phyloP scores from a whole-genome alignment of 768 basidiomycete species.

The Boletus insuetus region DNA sequence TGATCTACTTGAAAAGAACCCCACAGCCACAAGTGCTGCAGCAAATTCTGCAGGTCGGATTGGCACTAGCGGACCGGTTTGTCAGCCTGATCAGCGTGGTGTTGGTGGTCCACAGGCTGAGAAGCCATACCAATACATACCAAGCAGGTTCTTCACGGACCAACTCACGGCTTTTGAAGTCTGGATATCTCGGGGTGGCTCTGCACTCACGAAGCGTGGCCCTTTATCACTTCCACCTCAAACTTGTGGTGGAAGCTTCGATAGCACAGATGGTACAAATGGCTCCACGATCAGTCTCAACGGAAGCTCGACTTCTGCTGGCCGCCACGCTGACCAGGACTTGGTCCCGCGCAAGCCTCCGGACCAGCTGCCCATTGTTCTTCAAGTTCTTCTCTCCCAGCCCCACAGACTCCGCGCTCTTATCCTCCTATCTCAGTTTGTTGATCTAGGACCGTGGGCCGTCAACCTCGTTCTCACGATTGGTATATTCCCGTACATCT shows the following conservation, averaged over 20 bases:
- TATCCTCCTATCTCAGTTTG: conserved; percentile 94
- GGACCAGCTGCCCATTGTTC: conserved; percentile 94
- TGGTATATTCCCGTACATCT: conserved; percentile 98
- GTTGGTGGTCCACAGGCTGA: conserved; percentile 27
- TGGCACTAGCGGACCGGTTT: not conserved
- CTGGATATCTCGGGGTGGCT: conserved; percentile 94
- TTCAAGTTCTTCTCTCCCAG: conserved; percentile 95
- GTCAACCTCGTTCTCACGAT: conserved; percentile 94
- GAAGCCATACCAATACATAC: conserved; percentile 69
- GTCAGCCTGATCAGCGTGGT: conserved; percentile 21
- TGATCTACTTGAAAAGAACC: conserved; percentile 56
- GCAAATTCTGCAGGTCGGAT: conserved; percentile 20
- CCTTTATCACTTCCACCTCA: conserved; percentile 67
- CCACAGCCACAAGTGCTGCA: conserved; percentile 18
- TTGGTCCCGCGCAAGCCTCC: conserved; percentile 89
- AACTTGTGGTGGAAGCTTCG: conserved; percentile 33
- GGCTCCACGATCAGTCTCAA: conserved; percentile 17
- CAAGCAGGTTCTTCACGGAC: conserved; percentile 92
- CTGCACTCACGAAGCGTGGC: conserved; percentile 74
- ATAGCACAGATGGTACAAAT: conserved; percentile 18
- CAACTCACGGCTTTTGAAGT: conserved; percentile 97
- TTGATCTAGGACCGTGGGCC: conserved; percentile 98
- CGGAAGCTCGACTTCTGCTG: conserved; percentile 1
- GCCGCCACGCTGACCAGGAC: conserved; percentile 30
- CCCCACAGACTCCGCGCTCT: conserved; percentile 93